These are phyloP conservation scores for Aureobasidium subglaciale DNA, from an alignment of 2,329 filamentous ascomycete genomes.

Conservation along the genomic window DNA sequence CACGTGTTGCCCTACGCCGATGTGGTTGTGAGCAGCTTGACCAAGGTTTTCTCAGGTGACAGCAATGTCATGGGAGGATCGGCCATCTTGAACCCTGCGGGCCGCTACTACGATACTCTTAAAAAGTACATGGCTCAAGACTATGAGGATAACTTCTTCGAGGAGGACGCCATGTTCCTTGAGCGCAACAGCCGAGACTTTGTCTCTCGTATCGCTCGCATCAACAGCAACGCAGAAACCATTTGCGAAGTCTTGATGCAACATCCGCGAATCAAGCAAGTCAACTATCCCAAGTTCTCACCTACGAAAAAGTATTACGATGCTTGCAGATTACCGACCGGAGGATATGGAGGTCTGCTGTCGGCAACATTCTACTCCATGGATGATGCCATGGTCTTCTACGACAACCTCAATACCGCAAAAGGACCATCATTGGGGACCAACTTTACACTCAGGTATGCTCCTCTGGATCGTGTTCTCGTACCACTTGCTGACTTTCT, in stretches of 20 bases:
- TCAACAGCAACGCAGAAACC: conserved; percentile 78
- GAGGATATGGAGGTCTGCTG: conserved; percentile 84
- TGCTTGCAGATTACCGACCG: conserved; percentile 60
- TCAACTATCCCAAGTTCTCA: conserved; percentile 83
- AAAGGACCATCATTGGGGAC: conserved; percentile 95
- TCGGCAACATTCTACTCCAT: conserved; percentile 71
- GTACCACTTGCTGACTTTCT: not conserved
- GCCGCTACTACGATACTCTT: conserved; percentile 63
- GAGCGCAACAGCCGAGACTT: conserved; percentile 96
- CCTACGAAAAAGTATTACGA: conserved; percentile 69
- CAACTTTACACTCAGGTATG: conserved; percentile 73
- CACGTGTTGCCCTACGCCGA: conserved; percentile 86
- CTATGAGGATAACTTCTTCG: conserved; percentile 89
- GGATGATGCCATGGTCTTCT: conserved; percentile 70
- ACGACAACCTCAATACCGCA: conserved; percentile 74
- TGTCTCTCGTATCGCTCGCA: conserved; percentile 68
- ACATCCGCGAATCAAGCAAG: conserved; percentile 54
- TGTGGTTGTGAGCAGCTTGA: conserved; percentile 87
- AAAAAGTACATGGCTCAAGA: conserved; percentile 55
- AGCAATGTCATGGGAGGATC: conserved; percentile 96
- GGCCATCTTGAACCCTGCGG: conserved; percentile 56
- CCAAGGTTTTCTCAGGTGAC: conserved; percentile 95
- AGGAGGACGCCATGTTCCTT: conserved; percentile 88
- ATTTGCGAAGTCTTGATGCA: conserved; percentile 63
- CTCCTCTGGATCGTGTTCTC: not conserved